Evolutionary conservation across 73 alveolate species (phyloP).

Genomic region (Halteria grandinella): DNA sequence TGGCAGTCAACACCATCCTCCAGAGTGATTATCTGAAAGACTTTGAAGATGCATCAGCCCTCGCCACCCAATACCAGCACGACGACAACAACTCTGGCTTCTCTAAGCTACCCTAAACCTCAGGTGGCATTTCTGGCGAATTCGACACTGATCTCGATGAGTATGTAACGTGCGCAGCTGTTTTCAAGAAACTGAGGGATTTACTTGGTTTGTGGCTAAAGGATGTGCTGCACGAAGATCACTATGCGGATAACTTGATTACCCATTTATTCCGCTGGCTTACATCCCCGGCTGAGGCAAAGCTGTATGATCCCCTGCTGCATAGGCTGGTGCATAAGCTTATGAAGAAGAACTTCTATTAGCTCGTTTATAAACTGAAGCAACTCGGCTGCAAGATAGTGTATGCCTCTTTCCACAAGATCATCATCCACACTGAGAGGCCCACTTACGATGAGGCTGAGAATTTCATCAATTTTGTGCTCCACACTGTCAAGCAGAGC

Average conservation of each 20-base stretch:
- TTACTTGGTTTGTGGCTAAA: conserved; percentile 76
- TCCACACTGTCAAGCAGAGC: conserved; percentile 68
- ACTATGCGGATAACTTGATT: conserved; percentile 83
- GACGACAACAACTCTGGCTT: too few relatives aligned
- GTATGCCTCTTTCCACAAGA: conserved; percentile 82
- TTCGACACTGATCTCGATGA: conserved; percentile 84
- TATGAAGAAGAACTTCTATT: conserved; percentile 77
- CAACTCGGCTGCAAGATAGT: conserved; percentile 81
- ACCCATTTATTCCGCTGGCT: conserved; percentile 90
- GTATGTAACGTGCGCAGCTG: conserved; percentile 82
- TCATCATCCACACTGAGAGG: conserved; percentile 74
- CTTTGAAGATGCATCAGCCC: conserved; percentile 72
- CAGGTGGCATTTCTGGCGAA: too few relatives aligned
- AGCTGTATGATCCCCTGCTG: conserved; percentile 90
- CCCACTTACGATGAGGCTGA: conserved; percentile 73
- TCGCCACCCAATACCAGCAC: conserved; percentile 63
- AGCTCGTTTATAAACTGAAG: conserved; percentile 71
- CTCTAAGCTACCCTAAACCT: too few relatives aligned
- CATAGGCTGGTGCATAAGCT: conserved; percentile 82
- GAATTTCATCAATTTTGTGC: conserved; percentile 69
- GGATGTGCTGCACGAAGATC: conserved; percentile 75
- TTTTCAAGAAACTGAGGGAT: conserved; percentile 78
- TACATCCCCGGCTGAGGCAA: conserved; percentile 71
- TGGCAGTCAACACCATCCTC: conserved; percentile 86
- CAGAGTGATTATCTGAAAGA: conserved; percentile 84